Evolutionary conservation across 192 early-diverging fungal species (phyloP), one percentile per base, ranked within the genome.

Genomic region (Backusella tarrabulga): DNA sequence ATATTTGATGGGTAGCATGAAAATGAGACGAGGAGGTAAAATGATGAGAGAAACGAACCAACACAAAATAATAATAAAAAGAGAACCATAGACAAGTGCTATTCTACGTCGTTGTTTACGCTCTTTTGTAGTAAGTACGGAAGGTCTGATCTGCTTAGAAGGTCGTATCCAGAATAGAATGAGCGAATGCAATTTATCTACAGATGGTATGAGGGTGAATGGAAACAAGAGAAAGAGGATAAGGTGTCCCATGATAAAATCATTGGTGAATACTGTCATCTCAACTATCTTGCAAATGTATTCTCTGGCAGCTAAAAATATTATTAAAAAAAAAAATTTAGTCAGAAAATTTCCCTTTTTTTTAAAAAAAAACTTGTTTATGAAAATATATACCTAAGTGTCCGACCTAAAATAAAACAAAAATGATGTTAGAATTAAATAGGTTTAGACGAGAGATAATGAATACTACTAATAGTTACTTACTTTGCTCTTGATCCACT

Each of bases 221-320:
- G 92, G 86, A 34, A 87, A 90, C 46, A 96, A 78, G 71, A 93
- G 85, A 82, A 96, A 94, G 56, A 95, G 74, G 26, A 95, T 76
- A 81, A 92, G 34, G 67, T 92, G 91, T 9, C 90, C 89, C 14
- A 88, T 83, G 40, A 92, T 82, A 72, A 92, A 88, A 74, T 92
- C 91, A 7, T 87, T 89, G 4, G 91, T 77, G 81, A 91, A 92
- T 75, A 90, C 78, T 12, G 88, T 90, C 88, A 88, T 89, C 81
- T 96, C 95, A 50, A 96, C 90, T 50, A 92, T 89, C 86, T 96
- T 96, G 86, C 92, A 92, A 73, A 93, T 68, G 77, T 87, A 95
- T 83, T 86, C 91, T 69, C 81, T 72, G 7, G 54, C 54, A 29
- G 52, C 72, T 34, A 74, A 69, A 8, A 85, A 40, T 90, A 83